Evolutionary conservation across 495 filamentous ascomycete genomes (phyloP).

Genomic region (Hyaloscypha finlandica): DNA sequence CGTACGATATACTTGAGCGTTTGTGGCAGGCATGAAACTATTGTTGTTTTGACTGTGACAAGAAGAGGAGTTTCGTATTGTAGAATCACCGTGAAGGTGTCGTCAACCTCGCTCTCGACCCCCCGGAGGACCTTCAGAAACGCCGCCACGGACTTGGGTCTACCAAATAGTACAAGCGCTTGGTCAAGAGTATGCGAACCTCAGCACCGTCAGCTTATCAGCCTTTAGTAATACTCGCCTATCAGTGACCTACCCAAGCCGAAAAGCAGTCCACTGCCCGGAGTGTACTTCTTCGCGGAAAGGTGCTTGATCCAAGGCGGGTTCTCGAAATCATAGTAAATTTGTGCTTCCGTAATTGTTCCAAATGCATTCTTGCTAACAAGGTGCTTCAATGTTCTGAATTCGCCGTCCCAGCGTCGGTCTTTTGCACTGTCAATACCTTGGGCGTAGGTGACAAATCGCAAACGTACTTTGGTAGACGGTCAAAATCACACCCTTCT

Average conservation of each 20-base stretch:
- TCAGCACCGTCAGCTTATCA: no score
- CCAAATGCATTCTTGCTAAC: constrained; percentile 54
- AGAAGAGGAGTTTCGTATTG: constrained; percentile 40
- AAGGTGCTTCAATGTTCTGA: constrained; percentile 63
- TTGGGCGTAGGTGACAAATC: no score
- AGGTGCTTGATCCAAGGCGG: constrained; percentile 48
- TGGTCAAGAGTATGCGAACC: constrained; percentile 78
- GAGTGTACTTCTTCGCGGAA: constrained; percentile 55
- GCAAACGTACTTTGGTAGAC: constrained; percentile 60
- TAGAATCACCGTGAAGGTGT: constrained; percentile 41
- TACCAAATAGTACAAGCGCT: constrained; percentile 63
- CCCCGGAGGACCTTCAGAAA: constrained; percentile 61
- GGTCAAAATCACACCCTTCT: constrained; percentile 58
- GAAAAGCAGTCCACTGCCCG: constrained; percentile 64
- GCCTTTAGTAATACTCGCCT: no score
- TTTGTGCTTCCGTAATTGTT: constrained; percentile 67
- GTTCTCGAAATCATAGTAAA: constrained; percentile 63
- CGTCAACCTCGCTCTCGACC: constrained; percentile 38
- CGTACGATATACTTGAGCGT: constrained; percentile 70
- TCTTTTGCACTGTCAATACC: constrained; percentile 35
- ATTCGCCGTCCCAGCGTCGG: constrained; percentile 72
- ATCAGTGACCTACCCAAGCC: constrained; percentile 71
- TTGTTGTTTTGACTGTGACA: constrained; percentile 50
- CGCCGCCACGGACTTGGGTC: constrained; percentile 62
- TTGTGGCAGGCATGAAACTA: constrained; percentile 61